Percentiles rank a stretch among this genome's conserved stretches.
These are phyloP conservation scores for Xylariaceae sp. DNA, from an alignment of 2,329 filamentous ascomycete genomes.

Conservation along the genomic window DNA sequence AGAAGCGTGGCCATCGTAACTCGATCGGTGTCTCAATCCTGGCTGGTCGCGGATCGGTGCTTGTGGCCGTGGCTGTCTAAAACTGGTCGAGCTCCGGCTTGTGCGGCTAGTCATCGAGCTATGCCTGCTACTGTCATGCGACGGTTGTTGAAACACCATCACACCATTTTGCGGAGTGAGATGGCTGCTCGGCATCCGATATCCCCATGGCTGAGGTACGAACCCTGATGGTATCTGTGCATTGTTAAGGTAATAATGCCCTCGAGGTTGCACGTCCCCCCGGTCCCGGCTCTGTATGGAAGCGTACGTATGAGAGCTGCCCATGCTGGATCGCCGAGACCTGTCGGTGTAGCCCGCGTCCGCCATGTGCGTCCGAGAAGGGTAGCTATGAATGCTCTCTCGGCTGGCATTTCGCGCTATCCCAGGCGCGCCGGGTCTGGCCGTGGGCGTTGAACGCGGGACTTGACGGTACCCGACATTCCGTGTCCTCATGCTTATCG, in stretches of 20 bases:
- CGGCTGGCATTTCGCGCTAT: conserved; percentile 29
- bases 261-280: no score
- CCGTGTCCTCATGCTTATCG: conserved; percentile 40
- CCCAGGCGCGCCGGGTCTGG: conserved; percentile 14
- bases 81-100: conserved; percentile 18
- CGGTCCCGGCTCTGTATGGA: conserved; percentile 10
- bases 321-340: conserved; percentile 18
- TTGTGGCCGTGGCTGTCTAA: conserved; percentile 14
- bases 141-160: conserved; percentile 22
- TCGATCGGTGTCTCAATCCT: conserved; percentile 21
- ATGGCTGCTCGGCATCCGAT: conserved; percentile 26
- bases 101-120: conserved; percentile 30
- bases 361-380: conserved; percentile 13
- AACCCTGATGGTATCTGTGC: conserved; percentile 22
- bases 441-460: conserved; percentile 33
- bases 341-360: conserved; percentile 4
- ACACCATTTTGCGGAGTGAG: conserved; percentile 26
- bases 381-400: conserved; percentile 23
- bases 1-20: conserved; percentile 23
- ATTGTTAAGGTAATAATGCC: no score
- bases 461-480: conserved; percentile 30
- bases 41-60: conserved; percentile 10
- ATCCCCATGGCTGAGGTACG: conserved; percentile 7
- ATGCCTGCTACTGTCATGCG: conserved; percentile 27
- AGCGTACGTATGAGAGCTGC: conserved; percentile 13